Evolutionary conservation across 176 grass and related monocot species (phyloP).

Genomic region (Rhipidocladum racemiflorum): DNA sequence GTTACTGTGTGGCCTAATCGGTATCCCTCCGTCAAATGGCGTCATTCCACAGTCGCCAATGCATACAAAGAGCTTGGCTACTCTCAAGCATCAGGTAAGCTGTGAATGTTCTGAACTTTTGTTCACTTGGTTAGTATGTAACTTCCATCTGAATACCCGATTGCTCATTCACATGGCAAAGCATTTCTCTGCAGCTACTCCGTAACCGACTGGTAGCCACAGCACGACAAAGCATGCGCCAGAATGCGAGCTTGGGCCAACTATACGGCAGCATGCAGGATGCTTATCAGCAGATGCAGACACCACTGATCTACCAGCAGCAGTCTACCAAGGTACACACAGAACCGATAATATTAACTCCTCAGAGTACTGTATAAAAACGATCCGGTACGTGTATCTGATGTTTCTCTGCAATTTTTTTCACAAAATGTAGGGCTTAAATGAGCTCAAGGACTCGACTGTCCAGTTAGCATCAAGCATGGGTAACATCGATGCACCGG

Average conservation of each 20-base stretch:
- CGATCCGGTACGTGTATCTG: neutral
- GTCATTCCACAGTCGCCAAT: constrained; percentile 99
- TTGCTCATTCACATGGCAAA: constrained; percentile 21
- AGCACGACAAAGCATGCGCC: constrained; percentile 63
- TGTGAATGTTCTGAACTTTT: constrained; percentile 2
- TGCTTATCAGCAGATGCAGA: constrained; percentile 86
- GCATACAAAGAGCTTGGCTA: constrained; percentile 98
- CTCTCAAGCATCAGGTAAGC: constrained; percentile 93
- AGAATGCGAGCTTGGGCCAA: constrained; percentile 89
- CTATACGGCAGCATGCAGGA: constrained; percentile 90
- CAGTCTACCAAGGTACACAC: constrained; percentile 46
- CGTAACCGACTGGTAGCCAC: constrained; percentile 72
- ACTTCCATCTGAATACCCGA: constrained; percentile 3
- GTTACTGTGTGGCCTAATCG: constrained; percentile 86
- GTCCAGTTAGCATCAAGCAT: constrained; percentile 81
- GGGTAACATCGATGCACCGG: constrained; percentile 83
- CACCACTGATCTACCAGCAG: constrained; percentile 71
- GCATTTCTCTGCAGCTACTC: constrained; percentile 58
- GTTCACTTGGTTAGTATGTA: neutral
- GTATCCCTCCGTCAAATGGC: constrained; percentile 95
- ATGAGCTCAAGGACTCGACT: constrained; percentile 87
- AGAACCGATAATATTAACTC: neutral
- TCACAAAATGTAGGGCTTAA: constrained; percentile 51
- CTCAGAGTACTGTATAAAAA: neutral
- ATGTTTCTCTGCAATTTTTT: neutral